A percentile compares a stretch with the other conserved stretches of the same genome.
Conservation (phyloP, 495 filamentous ascomycete species). For the Aspergillus heteromorphus region DNA sequence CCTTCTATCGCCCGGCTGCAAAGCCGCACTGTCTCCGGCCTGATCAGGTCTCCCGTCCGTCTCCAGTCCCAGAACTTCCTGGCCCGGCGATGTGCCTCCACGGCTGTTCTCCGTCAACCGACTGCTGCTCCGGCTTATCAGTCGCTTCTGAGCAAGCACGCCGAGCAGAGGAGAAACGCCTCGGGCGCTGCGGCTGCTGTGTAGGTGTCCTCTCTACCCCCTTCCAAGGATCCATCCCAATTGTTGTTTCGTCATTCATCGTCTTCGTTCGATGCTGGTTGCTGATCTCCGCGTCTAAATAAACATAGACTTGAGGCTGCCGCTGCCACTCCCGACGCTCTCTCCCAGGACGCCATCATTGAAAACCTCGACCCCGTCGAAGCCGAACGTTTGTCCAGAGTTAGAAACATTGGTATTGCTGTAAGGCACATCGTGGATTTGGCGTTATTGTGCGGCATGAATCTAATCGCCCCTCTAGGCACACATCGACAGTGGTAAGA, state of each 20-base stretch:
- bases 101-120: constrained; percentile 38
- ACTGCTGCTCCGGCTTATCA: constrained; percentile 37
- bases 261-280: constrained; percentile 2
- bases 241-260: not conserved
- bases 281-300: constrained; percentile 6
- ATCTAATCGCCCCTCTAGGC: constrained; percentile 50
- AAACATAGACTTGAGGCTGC: constrained; percentile 52
- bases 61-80: constrained; percentile 36
- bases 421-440: constrained; percentile 41
- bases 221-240: not conserved
- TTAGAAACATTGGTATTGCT: constrained; percentile 98
- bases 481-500: constrained; percentile 99
- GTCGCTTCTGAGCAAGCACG: constrained; percentile 32
- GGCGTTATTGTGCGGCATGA: not conserved
- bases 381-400: constrained; percentile 64
- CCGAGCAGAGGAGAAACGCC: constrained; percentile 38
- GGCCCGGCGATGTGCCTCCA: constrained; percentile 34
- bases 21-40: constrained; percentile 38
- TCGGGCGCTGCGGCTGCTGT: constrained; percentile 37
- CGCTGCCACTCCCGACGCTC: constrained; percentile 49
- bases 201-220: constrained; percentile 21
- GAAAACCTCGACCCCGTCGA: constrained; percentile 71
- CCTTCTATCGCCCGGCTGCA: constrained; percentile 42
- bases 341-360: constrained; percentile 66
- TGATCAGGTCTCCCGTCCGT: constrained; percentile 35